Base-by-base conservation (phyloP, 352 stramenopile species). In the Aphanomyces cochlioides region DNA sequence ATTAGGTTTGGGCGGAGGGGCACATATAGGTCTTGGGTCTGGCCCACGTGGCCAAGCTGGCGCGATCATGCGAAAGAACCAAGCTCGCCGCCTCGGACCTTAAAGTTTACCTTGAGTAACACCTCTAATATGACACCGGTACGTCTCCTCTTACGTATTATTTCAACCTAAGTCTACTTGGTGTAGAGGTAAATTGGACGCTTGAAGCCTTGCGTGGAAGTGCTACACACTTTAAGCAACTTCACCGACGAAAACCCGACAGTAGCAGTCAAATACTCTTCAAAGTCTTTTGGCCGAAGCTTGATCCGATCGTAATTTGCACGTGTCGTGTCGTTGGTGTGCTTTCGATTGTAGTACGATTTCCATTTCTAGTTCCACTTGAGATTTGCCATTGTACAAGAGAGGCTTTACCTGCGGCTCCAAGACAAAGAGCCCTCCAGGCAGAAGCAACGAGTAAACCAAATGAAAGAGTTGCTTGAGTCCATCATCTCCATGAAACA, bases 291-390 rank as follows among this genome's bases (percentile, higher is more conserved):
- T 3, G 84, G 86, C 19, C 86, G 83, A 64, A 93, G 65, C 48
- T 82, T 65, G 56, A 93, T 92, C 66, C 81, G 79, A 19, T 78
- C 67, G 72, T 92, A 93, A 66, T 91, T 90, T 17, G 76, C 81
- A 1, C 74, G 77, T 10, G 86, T 93, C 47, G 85, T 67, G 56
- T 87, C 83, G n/a, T 82, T 90, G 53, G 84, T 93, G 68, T 92
- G 90, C 66, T 91, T 93, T 61, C 85, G 82, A 66, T 93, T 93
- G 74, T 92, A 83, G 68, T 93, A 93, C 45, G 85, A 93, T 73
- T 93, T 93, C 85, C 85, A 93, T 43, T 67, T 67, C 59, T 67
- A 67, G 19, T 12, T 38, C 21, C 15, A 41, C 7, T 64, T 15
- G 19, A 17, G 38, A 66, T 13, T 17, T 7, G 38, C 34, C 37